A percentile compares a stretch with the other conserved stretches of the same genome.
phyloP scores from a whole-genome alignment of 306 rosid genomes.

The Dalbergia cochinchinensis region DNA sequence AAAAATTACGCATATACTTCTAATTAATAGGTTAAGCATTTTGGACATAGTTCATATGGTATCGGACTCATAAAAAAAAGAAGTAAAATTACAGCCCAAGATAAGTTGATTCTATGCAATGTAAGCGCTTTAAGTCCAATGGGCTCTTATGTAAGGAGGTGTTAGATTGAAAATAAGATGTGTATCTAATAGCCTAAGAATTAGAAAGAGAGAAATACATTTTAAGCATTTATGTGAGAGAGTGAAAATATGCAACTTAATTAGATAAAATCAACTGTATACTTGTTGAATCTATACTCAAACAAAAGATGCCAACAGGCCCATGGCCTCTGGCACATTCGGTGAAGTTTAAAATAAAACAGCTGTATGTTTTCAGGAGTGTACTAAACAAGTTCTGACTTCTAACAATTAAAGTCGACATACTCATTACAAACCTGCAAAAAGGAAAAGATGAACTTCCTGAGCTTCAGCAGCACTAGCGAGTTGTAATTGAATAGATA shows the following conservation, averaged over 20 bases:
- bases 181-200: background rate
- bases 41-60: too few relatives aligned
- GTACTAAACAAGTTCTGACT: background rate
- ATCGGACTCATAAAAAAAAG: too few relatives aligned
- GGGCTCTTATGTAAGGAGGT: too few relatives aligned
- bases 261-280: background rate
- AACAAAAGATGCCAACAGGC: background rate
- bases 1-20: too few relatives aligned
- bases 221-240: background rate
- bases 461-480: conserved; percentile 17
- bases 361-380: conserved; percentile 9
- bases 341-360: background rate
- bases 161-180: too few relatives aligned
- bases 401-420: conserved; percentile 43
- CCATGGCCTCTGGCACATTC: background rate
- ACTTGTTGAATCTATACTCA: background rate
- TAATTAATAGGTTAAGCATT: background rate
- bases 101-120: too few relatives aligned
- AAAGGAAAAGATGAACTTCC: conserved; percentile 12
- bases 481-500: background rate
- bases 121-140: too few relatives aligned
- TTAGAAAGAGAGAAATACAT: too few relatives aligned
- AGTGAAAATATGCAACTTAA: background rate
- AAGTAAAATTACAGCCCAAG: too few relatives aligned
- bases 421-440: conserved; percentile 92